Evolutionary conservation across 495 filamentous ascomycete species (phyloP), one percentile per base, ranked within the genome.

Genomic region (Filosporella fistucella): DNA sequence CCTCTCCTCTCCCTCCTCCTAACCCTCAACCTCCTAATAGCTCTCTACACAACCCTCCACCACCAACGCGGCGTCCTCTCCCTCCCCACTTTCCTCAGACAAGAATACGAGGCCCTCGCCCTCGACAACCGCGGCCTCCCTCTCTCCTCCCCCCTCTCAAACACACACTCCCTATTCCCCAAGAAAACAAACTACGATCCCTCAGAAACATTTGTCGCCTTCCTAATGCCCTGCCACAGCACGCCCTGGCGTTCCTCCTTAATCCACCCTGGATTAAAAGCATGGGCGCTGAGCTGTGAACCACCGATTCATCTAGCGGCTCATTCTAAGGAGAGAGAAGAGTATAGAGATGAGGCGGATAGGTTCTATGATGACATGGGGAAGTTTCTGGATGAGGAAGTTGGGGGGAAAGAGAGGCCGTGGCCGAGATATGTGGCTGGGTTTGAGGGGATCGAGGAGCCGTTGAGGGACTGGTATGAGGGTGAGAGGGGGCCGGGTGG

Each of bases 161-260:
- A 36, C n/a, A 30, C 26, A 28, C 59, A 52, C 45, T n/a, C 22
- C 17, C 13, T 4, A 32, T 35, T 18, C 33, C 47, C 13, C 37
- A 53, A 53, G 29, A 34, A 13, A 3, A 43, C 43, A 9, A 41
- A 55, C 21, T 38, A 58, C 33, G 40, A 63, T 30, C 66, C 70
- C 24, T 35, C 60, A 28, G 67, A 75, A 28, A 81, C 84, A 23
- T 89, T 88, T 29, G 84, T 81, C 6, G 88, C 84, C 3, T 96
- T 97, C 66, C 75, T 98, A n/a, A 95, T 93, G 75, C 93, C 94
- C 13, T 98, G 93, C 66, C 94, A 98, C 70, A 86, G 85, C 54
- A 96, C 91, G 8, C 91, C 93, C n/a, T 98, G 93, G 94, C 85
- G 89, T 47, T 87, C 84, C 5, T 88, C 91, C 59, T 75, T 97